phyloP scores from a whole-genome alignment of 148 eudicot species.

The Rhododendron mucronatum region DNA sequence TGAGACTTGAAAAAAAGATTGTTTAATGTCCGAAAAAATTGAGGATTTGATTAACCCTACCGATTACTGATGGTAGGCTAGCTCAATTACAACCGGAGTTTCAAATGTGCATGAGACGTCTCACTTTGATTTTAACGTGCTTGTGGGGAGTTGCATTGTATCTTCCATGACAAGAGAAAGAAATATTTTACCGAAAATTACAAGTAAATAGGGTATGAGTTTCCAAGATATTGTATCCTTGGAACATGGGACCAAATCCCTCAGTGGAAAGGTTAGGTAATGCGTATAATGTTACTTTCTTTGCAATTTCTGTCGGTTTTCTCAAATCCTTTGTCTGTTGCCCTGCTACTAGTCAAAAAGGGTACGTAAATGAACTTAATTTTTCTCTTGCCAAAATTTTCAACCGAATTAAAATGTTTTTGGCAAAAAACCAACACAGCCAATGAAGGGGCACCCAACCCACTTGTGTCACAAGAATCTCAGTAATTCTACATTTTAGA shows the following conservation, averaged over 20 bases:
- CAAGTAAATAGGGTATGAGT: neutral
- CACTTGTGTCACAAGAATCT: neutral
- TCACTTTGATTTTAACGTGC: neutral
- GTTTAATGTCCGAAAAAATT: no score
- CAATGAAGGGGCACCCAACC: neutral
- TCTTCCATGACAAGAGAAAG: neutral
- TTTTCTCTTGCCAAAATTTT: neutral
- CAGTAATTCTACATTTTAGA: neutral
- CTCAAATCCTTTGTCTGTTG: neutral
- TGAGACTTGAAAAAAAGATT: neutral
- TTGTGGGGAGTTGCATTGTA: neutral
- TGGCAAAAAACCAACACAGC: neutral
- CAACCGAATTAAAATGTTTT: neutral
- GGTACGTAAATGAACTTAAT: neutral
- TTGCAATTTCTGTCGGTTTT: neutral
- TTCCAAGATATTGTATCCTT: neutral
- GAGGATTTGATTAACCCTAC: neutral
- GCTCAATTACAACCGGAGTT: neutral
- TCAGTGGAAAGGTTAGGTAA: neutral
- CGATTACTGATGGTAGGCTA: neutral
- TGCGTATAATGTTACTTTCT: neutral
- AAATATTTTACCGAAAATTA: neutral
- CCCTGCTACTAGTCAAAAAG: neutral
- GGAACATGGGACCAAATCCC: neutral
- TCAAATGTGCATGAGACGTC: neutral